A percentile compares a stretch with the other conserved stretches of the same genome.
These are phyloP conservation scores for Noccaea bulbosa DNA, from an alignment of 345 rosid species.

Conservation along the genomic window DNA sequence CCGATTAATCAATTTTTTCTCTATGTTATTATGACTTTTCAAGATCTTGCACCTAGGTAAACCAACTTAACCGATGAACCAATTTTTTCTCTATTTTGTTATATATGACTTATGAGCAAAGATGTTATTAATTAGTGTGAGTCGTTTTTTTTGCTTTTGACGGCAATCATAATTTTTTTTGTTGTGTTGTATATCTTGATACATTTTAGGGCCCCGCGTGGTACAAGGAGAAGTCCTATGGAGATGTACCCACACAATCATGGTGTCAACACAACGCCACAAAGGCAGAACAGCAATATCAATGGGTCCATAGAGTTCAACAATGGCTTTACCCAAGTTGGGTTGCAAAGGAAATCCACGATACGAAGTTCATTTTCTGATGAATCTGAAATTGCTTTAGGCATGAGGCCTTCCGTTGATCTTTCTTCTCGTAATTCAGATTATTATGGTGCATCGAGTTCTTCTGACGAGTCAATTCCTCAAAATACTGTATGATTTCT, in stretches of 20 bases:
- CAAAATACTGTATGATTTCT: conserved; percentile 46
- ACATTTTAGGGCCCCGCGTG: conserved; percentile 27
- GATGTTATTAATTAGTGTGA: no score
- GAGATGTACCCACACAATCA: conserved; percentile 30
- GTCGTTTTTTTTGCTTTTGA: no score
- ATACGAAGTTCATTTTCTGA: conserved; percentile 31
- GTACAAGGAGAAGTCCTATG: conserved; percentile 1
- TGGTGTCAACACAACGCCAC: conserved; percentile 4
- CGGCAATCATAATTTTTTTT: no score
- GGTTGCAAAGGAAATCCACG: conserved; percentile 27
- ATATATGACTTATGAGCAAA: no score
- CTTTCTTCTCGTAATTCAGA: conserved; percentile 43
- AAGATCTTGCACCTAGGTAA: no score
- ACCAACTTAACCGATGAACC: no score
- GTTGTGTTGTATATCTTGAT: background rate
- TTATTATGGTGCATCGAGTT: conserved; percentile 25
- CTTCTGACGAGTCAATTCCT: conserved; percentile 38
- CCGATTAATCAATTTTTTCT: no score
- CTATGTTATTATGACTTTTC: no score
- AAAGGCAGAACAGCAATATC: background rate
- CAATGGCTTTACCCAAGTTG: conserved; percentile 29
- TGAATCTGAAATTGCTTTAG: conserved; percentile 20
- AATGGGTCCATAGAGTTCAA: conserved; percentile 35
- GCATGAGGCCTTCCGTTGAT: conserved; percentile 24
- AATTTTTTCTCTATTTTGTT: no score